Percentiles rank a stretch among this genome's conserved stretches.
Conservation (phyloP, 345 rosid species). For the Gossypium raimondii region DNA sequence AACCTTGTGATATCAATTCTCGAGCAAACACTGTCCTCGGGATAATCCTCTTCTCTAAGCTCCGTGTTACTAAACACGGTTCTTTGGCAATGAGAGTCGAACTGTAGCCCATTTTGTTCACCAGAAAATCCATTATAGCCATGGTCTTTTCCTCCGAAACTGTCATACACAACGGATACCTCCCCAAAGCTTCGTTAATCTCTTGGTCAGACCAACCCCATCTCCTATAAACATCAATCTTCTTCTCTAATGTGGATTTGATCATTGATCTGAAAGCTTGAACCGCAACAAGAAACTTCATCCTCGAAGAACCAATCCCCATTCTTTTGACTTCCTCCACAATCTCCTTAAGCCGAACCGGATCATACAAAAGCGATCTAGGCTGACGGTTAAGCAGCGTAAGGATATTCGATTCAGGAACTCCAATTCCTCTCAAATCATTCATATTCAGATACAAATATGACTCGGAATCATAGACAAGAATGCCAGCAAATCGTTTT, state of each 20-base stretch:
- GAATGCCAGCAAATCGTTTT: neutral
- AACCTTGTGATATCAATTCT: constrained; percentile 8
- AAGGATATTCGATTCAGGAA: constrained; percentile 13
- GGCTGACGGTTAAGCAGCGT: neutral
- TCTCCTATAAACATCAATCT: constrained; percentile 10
- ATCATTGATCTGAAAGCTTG: neutral
- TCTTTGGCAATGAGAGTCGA: neutral
- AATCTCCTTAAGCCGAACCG: neutral
- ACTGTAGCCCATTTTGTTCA: constrained; percentile 21
- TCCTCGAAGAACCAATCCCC: constrained; percentile 18
- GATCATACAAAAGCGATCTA: neutral
- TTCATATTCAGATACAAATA: neutral
- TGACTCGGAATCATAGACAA: neutral
- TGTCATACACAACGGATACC: constrained; percentile 7
- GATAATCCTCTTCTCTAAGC: constrained; percentile 23
- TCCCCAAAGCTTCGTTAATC: neutral
- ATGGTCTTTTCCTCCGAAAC: constrained; percentile 18
- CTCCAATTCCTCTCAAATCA: constrained; percentile 18
- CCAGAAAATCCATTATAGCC: constrained; percentile 20
- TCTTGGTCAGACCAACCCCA: constrained; percentile 26
- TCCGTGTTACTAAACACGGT: neutral
- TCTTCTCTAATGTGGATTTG: constrained; percentile 24
- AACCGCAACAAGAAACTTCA: constrained; percentile 12
- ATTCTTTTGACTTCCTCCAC: constrained; percentile 22
- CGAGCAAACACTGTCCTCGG: constrained; percentile 18